Base-by-base conservation (phyloP, 2,329 filamentous ascomycete species). In the Fusarium pseudoanthophilum region DNA sequence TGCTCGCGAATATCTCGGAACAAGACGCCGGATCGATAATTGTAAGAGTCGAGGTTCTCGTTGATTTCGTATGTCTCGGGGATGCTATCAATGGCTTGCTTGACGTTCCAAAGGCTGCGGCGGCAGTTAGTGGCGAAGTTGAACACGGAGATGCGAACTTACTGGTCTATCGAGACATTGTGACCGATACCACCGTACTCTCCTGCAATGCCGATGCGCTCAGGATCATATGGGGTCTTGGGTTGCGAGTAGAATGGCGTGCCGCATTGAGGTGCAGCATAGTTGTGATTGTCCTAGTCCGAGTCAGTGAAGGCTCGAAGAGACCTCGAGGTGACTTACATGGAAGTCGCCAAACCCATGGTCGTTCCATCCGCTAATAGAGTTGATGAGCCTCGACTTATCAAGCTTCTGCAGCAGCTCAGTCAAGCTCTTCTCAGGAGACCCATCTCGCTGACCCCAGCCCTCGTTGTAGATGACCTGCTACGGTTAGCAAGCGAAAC, bases 111-210 rank as follows among this genome's bases (percentile, higher is more conserved):
- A 24, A 92, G 85, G 73, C 88, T 90, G 51, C 84, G 4, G 9
- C 1, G 1, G 4, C 1, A 2, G 37, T 73, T 16, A 71, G n/a
- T 13, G 4, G 8, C 18, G 14, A 20, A 11, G 4, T 3, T 21
- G 2, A 11, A 21, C 4, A 2, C 0, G 1, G 3, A 1, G 5
- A 40, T 6, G 4, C 4, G 10, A 5, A 20, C 71, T 45, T 43
- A 64, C 71, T 73, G 71, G 1, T 91, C 87, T 20, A 86, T 87
- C 0, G 89, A 88, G 8, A 91, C 86, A 59, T 92, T 92, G 55
- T 91, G 85, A 0, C 92, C 92, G 18, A 93, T 86, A 0, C 92
- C 92, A 7, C 91, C 92, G 64, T 93, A 93, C 75, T 93, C 92
- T 34, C 92, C 92, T 71, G 93, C 91, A 73, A 93, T 86, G 0